phyloP scores from a whole-genome alignment of 768 basidiomycete species.

The Goffeauzyma gilvescens region DNA sequence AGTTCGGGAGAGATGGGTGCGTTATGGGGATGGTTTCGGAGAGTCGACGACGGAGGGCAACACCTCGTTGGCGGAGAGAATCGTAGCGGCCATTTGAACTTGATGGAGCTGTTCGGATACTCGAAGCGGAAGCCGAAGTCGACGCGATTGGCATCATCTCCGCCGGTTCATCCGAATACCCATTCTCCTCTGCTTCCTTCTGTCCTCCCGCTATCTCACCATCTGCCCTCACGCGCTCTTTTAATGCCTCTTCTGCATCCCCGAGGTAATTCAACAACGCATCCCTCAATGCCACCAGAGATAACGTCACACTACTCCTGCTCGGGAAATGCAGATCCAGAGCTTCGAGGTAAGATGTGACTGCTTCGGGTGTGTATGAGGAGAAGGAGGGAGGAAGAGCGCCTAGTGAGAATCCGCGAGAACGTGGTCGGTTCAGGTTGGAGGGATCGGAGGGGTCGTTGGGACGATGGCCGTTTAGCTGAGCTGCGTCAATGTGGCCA shows the following conservation, averaged over 20 bases:
- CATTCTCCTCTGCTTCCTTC: neutral
- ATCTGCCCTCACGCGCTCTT: slow-evolving; percentile 13
- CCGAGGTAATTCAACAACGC: slow-evolving; percentile 27
- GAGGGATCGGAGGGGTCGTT: too few species aligned
- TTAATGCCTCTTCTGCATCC: slow-evolving; percentile 23
- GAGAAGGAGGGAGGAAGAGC: neutral
- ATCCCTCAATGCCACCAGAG: slow-evolving; percentile 15
- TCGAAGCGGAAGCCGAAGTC: neutral
- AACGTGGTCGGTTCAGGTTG: too few species aligned
- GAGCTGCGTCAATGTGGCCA: too few species aligned
- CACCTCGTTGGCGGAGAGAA: slow-evolving; percentile 3
- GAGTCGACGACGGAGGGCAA: slow-evolving; percentile 3
- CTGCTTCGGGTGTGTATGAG: neutral
- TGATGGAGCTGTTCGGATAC: neutral
- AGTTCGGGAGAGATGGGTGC: neutral
- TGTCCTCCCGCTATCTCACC: neutral
- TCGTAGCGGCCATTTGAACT: too few species aligned
- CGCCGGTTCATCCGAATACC: slow-evolving; percentile 2
- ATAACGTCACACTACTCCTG: neutral
- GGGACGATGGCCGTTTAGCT: too few species aligned
- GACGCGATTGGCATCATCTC: neutral
- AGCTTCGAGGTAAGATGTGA: neutral
- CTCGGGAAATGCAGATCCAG: slow-evolving; percentile 1
- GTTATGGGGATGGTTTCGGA: slow-evolving; percentile 5
- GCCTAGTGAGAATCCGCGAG: too few species aligned